Conservation (phyloP, 2,329 filamentous ascomycete genomes). For the Stylonectria norvegica region DNA sequence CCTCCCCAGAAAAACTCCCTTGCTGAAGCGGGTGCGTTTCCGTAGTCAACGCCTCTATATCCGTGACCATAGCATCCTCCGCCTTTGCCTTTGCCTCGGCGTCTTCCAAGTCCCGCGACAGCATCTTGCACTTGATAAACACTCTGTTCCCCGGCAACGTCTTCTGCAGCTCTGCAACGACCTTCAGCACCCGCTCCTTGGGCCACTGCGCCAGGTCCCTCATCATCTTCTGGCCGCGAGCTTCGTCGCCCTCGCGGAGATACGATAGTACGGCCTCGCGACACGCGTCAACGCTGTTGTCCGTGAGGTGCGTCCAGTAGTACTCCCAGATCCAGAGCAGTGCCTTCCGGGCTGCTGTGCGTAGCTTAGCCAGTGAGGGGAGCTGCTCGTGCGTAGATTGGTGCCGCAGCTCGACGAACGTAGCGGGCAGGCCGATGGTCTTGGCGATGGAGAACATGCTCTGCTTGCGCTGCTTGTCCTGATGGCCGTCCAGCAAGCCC, state of each 20-base stretch:
- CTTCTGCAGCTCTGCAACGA: slow-evolving; percentile 38
- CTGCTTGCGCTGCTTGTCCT: slow-evolving; percentile 63
- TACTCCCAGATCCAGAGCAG: slow-evolving; percentile 84
- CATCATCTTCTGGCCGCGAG: slow-evolving; percentile 22
- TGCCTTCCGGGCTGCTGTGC: slow-evolving; percentile 65
- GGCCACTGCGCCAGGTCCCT: slow-evolving; percentile 36
- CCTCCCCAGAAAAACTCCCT: slow-evolving; percentile 21
- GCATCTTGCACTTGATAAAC: slow-evolving; percentile 42
- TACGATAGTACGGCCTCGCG: slow-evolving; percentile 37
- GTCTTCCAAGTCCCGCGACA: slow-evolving; percentile 39
- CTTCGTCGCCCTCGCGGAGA: slow-evolving; percentile 34
- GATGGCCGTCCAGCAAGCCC: slow-evolving; percentile 71
- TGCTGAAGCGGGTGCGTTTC: slow-evolving; percentile 1
- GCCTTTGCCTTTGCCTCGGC: slow-evolving; percentile 11
- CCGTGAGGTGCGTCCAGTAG: slow-evolving; percentile 66
- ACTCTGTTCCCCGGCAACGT: slow-evolving; percentile 41
- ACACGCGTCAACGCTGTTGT: slow-evolving; percentile 29
- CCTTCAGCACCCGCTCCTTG: slow-evolving; percentile 34
- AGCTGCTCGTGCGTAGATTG: slow-evolving; percentile 88
- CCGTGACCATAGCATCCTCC: neutral
- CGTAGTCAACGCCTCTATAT: slow-evolving; percentile 8
- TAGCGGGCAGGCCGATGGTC: slow-evolving; percentile 65
- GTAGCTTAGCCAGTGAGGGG: slow-evolving; percentile 70
- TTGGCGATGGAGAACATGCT: slow-evolving; percentile 72
- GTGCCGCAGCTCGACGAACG: slow-evolving; percentile 85